phyloP scores from a whole-genome alignment of 306 rosid species.

The Abrus pulchellus region DNA sequence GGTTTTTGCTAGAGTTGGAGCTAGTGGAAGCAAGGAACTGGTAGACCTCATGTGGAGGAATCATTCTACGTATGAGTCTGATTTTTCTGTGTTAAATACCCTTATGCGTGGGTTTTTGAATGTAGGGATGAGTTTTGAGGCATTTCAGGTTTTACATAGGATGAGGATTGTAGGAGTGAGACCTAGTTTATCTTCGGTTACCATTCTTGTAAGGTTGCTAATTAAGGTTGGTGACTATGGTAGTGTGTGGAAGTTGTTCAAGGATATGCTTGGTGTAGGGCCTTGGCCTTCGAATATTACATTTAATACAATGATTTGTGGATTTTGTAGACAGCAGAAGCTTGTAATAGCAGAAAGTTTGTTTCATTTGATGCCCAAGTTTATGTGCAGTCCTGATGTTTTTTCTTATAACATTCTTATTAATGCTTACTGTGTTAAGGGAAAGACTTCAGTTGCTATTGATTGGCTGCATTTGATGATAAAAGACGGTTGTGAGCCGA shows the following conservation, averaged over 20 bases:
- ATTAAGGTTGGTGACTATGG: constrained; percentile 76
- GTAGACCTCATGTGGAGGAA: constrained; percentile 72
- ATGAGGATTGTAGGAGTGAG: constrained; percentile 66
- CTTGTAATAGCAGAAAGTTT: constrained; percentile 64
- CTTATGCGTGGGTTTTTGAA: constrained; percentile 69
- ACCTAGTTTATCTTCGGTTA: constrained; percentile 61
- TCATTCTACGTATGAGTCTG: constrained; percentile 65
- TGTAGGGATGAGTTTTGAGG: constrained; percentile 68
- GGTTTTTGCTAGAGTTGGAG: constrained; percentile 64
- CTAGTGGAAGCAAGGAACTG: constrained; percentile 56
- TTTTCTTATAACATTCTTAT: constrained; percentile 65
- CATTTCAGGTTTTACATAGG: constrained; percentile 61
- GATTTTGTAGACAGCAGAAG: constrained; percentile 72
- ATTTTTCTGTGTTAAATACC: constrained; percentile 70
- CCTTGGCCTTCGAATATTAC: constrained; percentile 60
- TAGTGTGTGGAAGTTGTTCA: constrained; percentile 76
- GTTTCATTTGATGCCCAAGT: constrained; percentile 72
- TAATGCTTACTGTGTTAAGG: constrained; percentile 60
- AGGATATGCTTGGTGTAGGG: constrained; percentile 61
- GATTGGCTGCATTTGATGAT: constrained; percentile 53
- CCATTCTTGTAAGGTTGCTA: constrained; percentile 59
- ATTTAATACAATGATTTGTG: constrained; percentile 61
- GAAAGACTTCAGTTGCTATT: constrained; percentile 60
- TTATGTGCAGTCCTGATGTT: constrained; percentile 63
- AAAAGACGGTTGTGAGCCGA: too few relatives aligned